These are phyloP conservation scores for Starmerella ratchasimensis DNA, from an alignment of 805 yeast genomes.

Conservation along the genomic window DNA sequence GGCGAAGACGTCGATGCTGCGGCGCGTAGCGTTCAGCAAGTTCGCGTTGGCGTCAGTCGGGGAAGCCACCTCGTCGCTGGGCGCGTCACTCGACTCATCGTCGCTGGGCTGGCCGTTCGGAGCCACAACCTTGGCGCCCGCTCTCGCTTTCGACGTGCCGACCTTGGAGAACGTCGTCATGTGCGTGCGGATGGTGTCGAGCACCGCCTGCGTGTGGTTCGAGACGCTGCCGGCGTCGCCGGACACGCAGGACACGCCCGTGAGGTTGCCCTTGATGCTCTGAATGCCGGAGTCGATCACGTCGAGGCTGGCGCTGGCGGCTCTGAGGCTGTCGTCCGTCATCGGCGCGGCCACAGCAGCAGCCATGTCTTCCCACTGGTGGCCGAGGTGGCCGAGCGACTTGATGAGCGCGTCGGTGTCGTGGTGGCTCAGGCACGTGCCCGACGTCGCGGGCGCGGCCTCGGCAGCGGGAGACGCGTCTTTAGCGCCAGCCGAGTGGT, in stretches of 20 bases:
- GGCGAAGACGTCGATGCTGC: no score
- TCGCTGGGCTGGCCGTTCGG: no score
- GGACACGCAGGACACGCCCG: not conserved
- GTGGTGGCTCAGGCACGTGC: no score
- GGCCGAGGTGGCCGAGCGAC: not conserved
- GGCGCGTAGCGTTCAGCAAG: not conserved
- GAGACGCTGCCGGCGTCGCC: not conserved
- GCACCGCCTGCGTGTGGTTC: not conserved
- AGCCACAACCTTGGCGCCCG: no score
- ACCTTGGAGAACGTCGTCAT: not conserved
- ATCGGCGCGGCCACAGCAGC: not conserved
- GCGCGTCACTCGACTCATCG: not conserved
- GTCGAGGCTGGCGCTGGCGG: not conserved
- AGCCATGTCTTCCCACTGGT: not conserved
- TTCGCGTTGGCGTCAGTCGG: not conserved
- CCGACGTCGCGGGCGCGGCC: no score
- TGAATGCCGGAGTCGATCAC: not conserved
- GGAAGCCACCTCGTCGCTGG: not conserved
- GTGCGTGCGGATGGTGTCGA: not conserved
- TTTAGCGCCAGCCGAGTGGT: no score
- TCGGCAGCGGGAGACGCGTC: no score
- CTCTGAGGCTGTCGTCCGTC: not conserved
- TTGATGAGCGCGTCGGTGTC: no score
- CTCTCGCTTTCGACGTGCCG: no score
- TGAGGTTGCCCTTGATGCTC: not conserved